phyloP scores from a whole-genome alignment of 208 protist genomes.

The Leishmania amazonensis region DNA sequence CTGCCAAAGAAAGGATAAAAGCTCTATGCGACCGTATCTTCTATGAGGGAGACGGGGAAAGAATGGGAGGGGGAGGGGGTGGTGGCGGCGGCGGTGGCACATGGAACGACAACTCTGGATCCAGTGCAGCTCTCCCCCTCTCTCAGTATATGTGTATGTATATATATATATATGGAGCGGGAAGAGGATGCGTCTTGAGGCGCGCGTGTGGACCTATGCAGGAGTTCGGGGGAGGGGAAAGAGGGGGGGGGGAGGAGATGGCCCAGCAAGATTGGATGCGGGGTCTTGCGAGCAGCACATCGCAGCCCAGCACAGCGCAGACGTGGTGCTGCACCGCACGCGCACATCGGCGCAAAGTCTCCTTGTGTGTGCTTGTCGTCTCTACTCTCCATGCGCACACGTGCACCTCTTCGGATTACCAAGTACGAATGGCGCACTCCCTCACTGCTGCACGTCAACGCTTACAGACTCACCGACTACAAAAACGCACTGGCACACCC shows the following conservation, averaged over 20 bases:
- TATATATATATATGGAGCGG: neutral
- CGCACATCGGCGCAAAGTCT: neutral
- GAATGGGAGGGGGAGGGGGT: neutral
- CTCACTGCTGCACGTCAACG: neutral
- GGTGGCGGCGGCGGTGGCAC: neutral
- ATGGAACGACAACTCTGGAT: neutral
- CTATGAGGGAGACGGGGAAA: neutral
- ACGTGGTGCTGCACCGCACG: neutral
- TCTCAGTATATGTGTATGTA: neutral
- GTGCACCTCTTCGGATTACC: neutral
- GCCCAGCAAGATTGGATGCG: neutral
- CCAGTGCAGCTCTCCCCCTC: neutral
- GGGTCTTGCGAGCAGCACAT: neutral
- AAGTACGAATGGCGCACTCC: neutral
- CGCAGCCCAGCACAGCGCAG: neutral
- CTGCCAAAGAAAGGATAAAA: neutral
- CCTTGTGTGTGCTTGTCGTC: too few relatives aligned
- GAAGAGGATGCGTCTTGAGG: neutral
- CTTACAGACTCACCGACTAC: neutral
- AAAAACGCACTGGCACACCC: neutral
- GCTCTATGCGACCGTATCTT: neutral
- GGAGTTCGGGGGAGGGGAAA: neutral
- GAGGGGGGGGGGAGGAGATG: neutral
- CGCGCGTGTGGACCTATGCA: neutral
- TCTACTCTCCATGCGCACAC: neutral